phyloP scores from a whole-genome alignment of 805 yeast species.

The Candida xyloterini region DNA sequence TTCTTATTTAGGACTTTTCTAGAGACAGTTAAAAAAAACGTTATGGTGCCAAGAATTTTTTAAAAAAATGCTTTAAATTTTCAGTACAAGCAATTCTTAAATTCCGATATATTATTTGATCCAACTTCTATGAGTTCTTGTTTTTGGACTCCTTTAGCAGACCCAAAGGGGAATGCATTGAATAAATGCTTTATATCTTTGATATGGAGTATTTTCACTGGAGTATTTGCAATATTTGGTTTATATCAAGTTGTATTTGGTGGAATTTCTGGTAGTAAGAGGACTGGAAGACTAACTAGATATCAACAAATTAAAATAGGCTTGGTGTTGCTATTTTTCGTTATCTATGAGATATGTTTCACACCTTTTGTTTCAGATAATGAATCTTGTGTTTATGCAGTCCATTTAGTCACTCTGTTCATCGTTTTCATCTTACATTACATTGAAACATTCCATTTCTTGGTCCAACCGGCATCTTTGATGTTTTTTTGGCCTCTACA shows the following conservation, averaged over 20 bases:
- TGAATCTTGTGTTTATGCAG: background rate
- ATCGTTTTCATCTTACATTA: slow-evolving; percentile 42
- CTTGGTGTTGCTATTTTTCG: background rate
- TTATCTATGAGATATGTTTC: slow-evolving; percentile 5
- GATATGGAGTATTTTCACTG: slow-evolving; percentile 13
- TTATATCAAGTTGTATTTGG: slow-evolving; percentile 19
- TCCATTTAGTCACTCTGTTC: slow-evolving; percentile 13
- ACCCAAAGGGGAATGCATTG: slow-evolving; percentile 23
- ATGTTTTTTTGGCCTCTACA: slow-evolving; percentile 41
- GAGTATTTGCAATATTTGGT: slow-evolving; percentile 17
- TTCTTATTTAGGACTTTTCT: slow-evolving; percentile 9
- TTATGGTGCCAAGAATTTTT: slow-evolving; percentile 2
- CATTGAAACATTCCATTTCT: slow-evolving; percentile 40
- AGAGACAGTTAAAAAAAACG: background rate
- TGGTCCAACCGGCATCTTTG: slow-evolving; percentile 38
- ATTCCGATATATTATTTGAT: background rate
- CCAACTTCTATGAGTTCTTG: background rate
- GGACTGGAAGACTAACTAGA: slow-evolving; percentile 11
- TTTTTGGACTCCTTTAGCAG: slow-evolving; percentile 5
- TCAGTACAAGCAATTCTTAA: too few relatives aligned
- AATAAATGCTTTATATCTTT: slow-evolving; percentile 32
- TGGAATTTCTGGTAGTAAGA: slow-evolving; percentile 8
- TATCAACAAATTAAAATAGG: slow-evolving; percentile 4
- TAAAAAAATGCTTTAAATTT: too few relatives aligned
- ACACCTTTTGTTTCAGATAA: background rate